Conservation (phyloP, 2,329 filamentous ascomycete genomes). For the Samsoniella hepiali region DNA sequence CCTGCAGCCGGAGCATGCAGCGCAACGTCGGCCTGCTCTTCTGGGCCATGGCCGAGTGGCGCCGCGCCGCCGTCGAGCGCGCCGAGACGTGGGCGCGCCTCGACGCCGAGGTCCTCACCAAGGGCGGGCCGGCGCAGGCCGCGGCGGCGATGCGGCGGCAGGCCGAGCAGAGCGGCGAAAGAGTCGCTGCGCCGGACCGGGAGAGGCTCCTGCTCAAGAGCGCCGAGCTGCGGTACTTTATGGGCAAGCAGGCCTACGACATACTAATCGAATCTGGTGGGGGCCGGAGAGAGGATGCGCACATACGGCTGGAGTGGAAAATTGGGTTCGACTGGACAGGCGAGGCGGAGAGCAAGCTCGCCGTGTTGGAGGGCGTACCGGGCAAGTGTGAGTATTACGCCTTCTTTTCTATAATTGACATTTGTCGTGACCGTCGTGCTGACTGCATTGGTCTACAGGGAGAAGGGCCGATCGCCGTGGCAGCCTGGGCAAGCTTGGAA, state of each 20-base stretch:
- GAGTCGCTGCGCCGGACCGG: conserved; percentile 22
- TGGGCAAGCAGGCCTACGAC: conserved; percentile 51
- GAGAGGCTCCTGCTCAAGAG: conserved; percentile 20
- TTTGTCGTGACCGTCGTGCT: not conserved
- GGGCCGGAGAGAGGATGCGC: conserved; percentile 35
- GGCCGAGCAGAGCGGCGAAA: conserved; percentile 23
- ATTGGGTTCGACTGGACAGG: conserved; percentile 71
- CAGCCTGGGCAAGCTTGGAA: conserved; percentile 55
- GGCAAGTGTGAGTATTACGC: conserved; percentile 55
- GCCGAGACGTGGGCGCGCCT: conserved; percentile 62
- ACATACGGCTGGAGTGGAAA: conserved; percentile 57
- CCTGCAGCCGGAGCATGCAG: conserved; percentile 43
- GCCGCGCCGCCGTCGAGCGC: conserved; percentile 56
- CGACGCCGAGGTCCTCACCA: conserved; percentile 43
- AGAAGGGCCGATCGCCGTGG: conserved; percentile 54
- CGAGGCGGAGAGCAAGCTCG: conserved; percentile 60
- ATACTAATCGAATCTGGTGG: conserved; percentile 37
- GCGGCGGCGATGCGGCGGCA: conserved; percentile 25
- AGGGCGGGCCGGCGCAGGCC: conserved; percentile 28
- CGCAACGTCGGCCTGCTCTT: conserved; percentile 58
- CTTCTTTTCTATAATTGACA: not conserved
- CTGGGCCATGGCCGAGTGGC: conserved; percentile 69
- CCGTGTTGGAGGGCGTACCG: conserved; percentile 54
- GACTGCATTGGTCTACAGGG: conserved; percentile 44
- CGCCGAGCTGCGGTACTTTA: conserved; percentile 49